Conservation (phyloP, 768 basidiomycete species). For the Dioszegia aurantiaca region DNA sequence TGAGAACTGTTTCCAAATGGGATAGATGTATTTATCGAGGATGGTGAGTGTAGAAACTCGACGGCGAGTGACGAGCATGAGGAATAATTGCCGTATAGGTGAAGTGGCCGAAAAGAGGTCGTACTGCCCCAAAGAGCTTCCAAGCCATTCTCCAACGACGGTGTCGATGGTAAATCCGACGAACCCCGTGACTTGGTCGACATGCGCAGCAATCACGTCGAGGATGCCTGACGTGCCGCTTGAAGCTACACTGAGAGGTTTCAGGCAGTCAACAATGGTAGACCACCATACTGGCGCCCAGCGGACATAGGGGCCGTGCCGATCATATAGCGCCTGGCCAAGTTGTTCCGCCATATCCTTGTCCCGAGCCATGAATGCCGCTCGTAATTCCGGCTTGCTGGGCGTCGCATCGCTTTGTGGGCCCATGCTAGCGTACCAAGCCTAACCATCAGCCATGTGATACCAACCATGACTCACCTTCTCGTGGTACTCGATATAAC, state of each 20-base stretch:
- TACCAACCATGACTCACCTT: constrained; percentile 13
- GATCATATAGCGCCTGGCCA: constrained; percentile 1
- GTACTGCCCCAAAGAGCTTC: constrained; percentile 16
- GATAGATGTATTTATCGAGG: constrained; percentile 23
- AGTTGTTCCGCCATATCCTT: neutral
- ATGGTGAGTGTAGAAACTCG: constrained; percentile 22
- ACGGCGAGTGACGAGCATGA: constrained; percentile 28
- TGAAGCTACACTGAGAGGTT: constrained; percentile 5
- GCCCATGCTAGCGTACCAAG: constrained; percentile 11
- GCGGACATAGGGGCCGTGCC: constrained; percentile 8
- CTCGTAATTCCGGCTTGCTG: constrained; percentile 5
- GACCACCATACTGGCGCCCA: constrained; percentile 32
- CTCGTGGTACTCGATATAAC: constrained; percentile 14
- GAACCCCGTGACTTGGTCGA: constrained; percentile 17
- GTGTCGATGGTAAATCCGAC: constrained; percentile 8
- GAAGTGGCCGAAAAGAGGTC: constrained; percentile 3
- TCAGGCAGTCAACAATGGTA: constrained; percentile 15
- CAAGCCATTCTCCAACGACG: constrained; percentile 29
- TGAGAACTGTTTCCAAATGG: constrained; percentile 32
- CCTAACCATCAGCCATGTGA: constrained; percentile 5
- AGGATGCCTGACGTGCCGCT: neutral
- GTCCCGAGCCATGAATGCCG: neutral
- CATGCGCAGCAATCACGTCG: constrained; percentile 12
- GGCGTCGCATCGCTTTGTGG: constrained; percentile 1
- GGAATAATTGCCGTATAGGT: constrained; percentile 16